Evolutionary conservation across 1,139 yeast genomes (phyloP), one percentile per base, ranked within the genome.

Genomic region (Geotrichum histeridarum): DNA sequence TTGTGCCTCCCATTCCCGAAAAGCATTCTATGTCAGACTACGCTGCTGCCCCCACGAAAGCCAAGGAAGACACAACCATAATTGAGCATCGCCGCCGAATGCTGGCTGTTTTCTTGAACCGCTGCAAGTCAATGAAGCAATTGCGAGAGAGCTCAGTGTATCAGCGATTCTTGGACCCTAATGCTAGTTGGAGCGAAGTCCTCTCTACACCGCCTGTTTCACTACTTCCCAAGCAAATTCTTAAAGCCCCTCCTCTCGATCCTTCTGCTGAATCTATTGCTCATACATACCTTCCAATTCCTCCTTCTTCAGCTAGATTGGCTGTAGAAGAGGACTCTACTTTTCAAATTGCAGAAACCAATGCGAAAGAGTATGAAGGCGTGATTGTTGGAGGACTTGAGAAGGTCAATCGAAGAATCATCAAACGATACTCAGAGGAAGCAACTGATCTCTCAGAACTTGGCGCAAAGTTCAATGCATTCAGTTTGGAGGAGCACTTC

Each of bases 1-100:
- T 93, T 6, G 80, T 93, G 5, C 99, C 99, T 1, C 96, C 98
- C 0, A 89, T 93, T 36, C 99, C 99, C 0, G 96, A 91, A 60
- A 93, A 93, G 70, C 96, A 93, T 66, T 75, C 86, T 18, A 66
- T 82, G 60, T 61, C 77, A 9, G 77, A 74, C 57, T 76, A 77
- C 57, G 79, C 81, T 3, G 71, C 76, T 2, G 74, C 77, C 45
- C 84, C 86, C 12, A 70, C 83, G 22, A 79, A 77, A 59, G 85
- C 82, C 8, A 78, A 78, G 57, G 81, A 77, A 53, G 84, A 81
- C 63, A 58, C 67, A 12, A 70, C 72, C 49, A 73, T 78, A 31
- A 81, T 81, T 48, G 82, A 78, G 54, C 81, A 79, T 59, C 76
- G 99, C 36, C 89, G 86, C 65, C 76, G 98, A 52, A 78, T 89